These are phyloP conservation scores for Acanthamoeba healyi DNA, from an alignment of 208 protist genomes.

Conservation along the genomic window DNA sequence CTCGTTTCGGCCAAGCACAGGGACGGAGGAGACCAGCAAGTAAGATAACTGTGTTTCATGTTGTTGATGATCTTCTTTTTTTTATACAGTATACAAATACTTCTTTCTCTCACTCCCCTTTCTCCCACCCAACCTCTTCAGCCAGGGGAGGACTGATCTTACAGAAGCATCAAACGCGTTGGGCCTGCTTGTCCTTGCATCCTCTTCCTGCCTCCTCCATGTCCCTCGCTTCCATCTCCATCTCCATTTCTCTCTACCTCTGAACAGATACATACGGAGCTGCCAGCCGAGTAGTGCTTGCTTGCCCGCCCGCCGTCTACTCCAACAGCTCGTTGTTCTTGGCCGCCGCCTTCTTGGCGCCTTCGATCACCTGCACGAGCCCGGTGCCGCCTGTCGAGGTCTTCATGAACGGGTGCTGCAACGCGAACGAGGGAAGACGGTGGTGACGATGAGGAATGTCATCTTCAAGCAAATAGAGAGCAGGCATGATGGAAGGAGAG, in stretches of 20 bases:
- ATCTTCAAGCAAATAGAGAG: not conserved
- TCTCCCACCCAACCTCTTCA: not conserved
- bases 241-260: not conserved
- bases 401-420: slow-evolving; percentile 59
- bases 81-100: slow-evolving; percentile 9
- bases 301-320: not conserved
- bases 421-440: not conserved
- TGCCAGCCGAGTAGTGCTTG: not conserved
- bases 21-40: not conserved
- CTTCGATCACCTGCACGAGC: slow-evolving; percentile 18
- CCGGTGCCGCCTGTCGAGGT: not conserved
- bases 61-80: not conserved
- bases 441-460: not conserved
- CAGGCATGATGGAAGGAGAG: too few relatives aligned
- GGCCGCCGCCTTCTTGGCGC: slow-evolving; percentile 31
- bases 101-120: not conserved
- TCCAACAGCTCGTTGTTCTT: slow-evolving; percentile 66
- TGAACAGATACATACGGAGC: not conserved
- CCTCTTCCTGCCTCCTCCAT: not conserved
- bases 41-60: not conserved
- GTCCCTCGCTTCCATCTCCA: too few relatives aligned
- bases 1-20: not conserved
- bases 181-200: not conserved
- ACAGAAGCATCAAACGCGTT: too few relatives aligned
- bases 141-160: too few relatives aligned